A percentile compares a stretch with the other conserved stretches of the same genome.
These are phyloP conservation scores for Sphaerobolus stellatus DNA, from an alignment of 1,284 basidiomycete species.

Conservation along the genomic window DNA sequence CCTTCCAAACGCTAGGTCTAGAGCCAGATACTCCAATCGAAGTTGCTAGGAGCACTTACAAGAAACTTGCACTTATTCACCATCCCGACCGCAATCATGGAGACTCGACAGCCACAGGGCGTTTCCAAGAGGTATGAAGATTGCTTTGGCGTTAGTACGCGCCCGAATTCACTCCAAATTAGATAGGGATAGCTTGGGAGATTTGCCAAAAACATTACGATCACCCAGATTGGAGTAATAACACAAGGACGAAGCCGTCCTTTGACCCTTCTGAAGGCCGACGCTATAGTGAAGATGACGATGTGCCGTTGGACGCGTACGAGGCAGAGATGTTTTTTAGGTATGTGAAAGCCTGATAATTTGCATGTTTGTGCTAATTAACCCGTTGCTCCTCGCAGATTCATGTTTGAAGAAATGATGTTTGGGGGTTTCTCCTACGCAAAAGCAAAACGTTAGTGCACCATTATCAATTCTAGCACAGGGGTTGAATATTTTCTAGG, in stretches of 20 bases:
- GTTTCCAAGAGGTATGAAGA: not conserved
- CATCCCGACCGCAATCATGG: not conserved
- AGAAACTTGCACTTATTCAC: not conserved
- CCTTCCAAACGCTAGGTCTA: not conserved
- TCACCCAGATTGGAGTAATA: too few relatives aligned
- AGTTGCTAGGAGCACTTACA: not conserved
- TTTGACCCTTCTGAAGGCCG: too few relatives aligned
- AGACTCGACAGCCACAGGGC: not conserved
- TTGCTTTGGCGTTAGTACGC: not conserved
- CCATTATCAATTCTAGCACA: too few relatives aligned
- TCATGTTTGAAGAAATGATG: not conserved
- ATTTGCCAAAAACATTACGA: not conserved
- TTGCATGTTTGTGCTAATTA: not conserved
- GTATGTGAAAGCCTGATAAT: not conserved
- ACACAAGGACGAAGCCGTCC: too few relatives aligned
- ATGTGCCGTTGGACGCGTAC: not conserved
- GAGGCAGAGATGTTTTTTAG: not conserved
- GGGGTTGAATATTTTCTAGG: too few relatives aligned
- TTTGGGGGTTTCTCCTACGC: not conserved
- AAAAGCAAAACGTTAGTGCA: not conserved
- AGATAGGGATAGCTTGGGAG: not conserved
- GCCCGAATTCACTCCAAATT: not conserved
- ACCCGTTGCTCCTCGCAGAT: not conserved
- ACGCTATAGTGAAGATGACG: not conserved
- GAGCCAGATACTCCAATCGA: not conserved